Evolutionary conservation across 83 land plant genomes (phyloP).

Genomic region (Thuja plicata): DNA sequence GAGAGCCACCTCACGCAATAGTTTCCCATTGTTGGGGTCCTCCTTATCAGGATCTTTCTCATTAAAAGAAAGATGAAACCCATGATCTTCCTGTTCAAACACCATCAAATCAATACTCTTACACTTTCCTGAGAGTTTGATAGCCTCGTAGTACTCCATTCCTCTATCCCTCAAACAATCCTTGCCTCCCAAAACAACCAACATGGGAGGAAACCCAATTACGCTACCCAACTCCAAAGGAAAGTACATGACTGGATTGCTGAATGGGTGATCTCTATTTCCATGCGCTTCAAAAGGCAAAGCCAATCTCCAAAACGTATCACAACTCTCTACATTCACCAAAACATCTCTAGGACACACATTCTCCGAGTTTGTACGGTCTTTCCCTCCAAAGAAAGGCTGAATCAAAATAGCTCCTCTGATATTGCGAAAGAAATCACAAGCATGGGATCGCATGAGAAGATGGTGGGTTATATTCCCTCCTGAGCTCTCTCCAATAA

Average conservation of each 20-base stretch:
- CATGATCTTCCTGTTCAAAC: too few species aligned
- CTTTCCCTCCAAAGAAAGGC: neutral
- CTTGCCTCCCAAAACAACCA: neutral
- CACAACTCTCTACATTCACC: neutral
- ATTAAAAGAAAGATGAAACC: too few species aligned
- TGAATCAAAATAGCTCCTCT: neutral
- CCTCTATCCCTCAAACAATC: neutral
- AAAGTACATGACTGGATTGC: neutral
- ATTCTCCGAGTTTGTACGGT: neutral
- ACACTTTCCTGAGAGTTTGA: neutral
- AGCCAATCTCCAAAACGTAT: neutral
- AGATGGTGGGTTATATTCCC: constrained; percentile 31
- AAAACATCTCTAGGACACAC: neutral
- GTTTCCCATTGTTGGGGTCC: too few species aligned
- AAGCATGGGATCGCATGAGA: neutral
- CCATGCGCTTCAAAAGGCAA: neutral
- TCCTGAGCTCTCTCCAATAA: constrained; percentile 7
- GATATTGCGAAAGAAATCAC: neutral
- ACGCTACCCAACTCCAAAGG: neutral
- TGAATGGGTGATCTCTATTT: neutral
- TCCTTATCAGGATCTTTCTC: too few species aligned
- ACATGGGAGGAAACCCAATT: neutral
- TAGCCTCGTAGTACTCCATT: neutral
- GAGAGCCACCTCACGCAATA: too few species aligned
- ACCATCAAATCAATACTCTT: neutral